A percentile compares a stretch with the other conserved stretches of the same genome.
Evolutionary conservation across 169 alveolate genomes (phyloP).

Genomic region (Cystoisospora suis): DNA sequence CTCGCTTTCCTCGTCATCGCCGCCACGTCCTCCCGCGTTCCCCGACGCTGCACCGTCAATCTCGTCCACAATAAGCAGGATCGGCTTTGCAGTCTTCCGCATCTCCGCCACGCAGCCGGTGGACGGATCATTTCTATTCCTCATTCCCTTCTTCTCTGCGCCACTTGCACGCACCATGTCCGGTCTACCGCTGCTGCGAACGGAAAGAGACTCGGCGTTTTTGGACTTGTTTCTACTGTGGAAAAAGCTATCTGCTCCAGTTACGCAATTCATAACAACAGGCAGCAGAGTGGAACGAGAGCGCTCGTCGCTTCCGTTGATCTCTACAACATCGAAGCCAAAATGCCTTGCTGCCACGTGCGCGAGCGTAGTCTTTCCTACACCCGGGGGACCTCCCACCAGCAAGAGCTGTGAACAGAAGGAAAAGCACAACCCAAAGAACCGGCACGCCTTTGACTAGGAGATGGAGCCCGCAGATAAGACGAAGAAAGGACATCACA

Average conservation of each 20-base stretch:
- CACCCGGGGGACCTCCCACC: conserved; percentile 96
- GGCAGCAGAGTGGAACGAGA: conserved; percentile 79
- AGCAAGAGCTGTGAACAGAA: conserved; percentile 68
- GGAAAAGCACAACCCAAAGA: too few relatives aligned
- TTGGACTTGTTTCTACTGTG: not conserved
- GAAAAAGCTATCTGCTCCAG: conserved; percentile 25
- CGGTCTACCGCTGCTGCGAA: too few relatives aligned
- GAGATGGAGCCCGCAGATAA: too few relatives aligned
- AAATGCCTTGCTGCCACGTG: conserved; percentile 88
- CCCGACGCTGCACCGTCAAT: conserved; percentile 87
- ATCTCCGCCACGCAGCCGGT: not conserved
- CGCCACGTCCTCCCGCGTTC: conserved; percentile 93
- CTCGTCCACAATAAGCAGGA: conserved; percentile 93
- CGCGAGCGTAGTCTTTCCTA: conserved; percentile 93
- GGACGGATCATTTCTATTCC: not conserved
- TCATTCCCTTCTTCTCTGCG: not conserved
- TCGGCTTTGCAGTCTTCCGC: conserved; percentile 66
- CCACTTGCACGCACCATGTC: too few relatives aligned
- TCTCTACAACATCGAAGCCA: conserved; percentile 92
- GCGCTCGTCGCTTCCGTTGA: conserved; percentile 96
- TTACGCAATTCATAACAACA: conserved; percentile 69
- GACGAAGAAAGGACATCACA: too few relatives aligned
- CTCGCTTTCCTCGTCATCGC: conserved; percentile 79
- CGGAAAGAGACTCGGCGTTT: not conserved
- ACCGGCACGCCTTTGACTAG: too few relatives aligned